phyloP scores from a whole-genome alignment of 1,284 basidiomycete genomes.

The Inonotus hispidus region DNA sequence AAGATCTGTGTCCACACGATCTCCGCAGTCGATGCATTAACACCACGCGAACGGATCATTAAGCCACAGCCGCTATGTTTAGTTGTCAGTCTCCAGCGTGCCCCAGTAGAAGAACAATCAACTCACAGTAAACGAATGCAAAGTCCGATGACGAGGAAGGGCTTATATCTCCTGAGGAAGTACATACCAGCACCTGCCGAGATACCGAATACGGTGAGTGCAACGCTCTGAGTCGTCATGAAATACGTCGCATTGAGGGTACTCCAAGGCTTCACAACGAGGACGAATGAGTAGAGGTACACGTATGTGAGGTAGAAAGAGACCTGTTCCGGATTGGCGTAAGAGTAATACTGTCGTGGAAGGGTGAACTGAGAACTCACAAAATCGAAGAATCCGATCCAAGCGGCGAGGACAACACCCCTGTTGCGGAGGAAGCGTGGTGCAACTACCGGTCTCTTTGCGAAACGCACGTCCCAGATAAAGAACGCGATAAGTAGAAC shows the following conservation, averaged over 20 bases:
- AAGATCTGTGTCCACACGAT: slow-evolving; percentile 64
- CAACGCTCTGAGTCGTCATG: slow-evolving; percentile 51
- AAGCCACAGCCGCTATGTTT: slow-evolving; percentile 55
- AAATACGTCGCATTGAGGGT: slow-evolving; percentile 51
- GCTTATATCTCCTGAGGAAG: slow-evolving; percentile 51
- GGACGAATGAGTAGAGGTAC: slow-evolving; percentile 57
- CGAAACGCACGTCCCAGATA: slow-evolving; percentile 45
- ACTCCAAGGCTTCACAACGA: slow-evolving; percentile 57
- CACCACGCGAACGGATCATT: slow-evolving; percentile 70
- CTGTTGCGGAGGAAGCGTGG: slow-evolving; percentile 52
- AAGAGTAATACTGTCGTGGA: not conserved
- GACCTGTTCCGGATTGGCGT: slow-evolving; percentile 31
- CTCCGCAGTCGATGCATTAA: slow-evolving; percentile 52
- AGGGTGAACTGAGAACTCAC: slow-evolving; percentile 31
- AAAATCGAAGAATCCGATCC: slow-evolving; percentile 71
- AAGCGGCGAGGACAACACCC: slow-evolving; percentile 52
- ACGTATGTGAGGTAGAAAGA: slow-evolving; percentile 59
- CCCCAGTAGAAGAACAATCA: no score
- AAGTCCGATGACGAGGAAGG: slow-evolving; percentile 53
- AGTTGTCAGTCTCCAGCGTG: slow-evolving; percentile 39
- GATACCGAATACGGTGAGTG: slow-evolving; percentile 63
- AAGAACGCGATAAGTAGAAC: slow-evolving; percentile 38
- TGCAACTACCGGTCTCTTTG: slow-evolving; percentile 48
- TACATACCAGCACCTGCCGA: slow-evolving; percentile 52
- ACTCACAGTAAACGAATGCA: slow-evolving; percentile 32